Percentiles rank a stretch among this genome's conserved stretches.
Conservation (phyloP, 2,329 filamentous ascomycete species). For the Lachnellula hyalina region DNA sequence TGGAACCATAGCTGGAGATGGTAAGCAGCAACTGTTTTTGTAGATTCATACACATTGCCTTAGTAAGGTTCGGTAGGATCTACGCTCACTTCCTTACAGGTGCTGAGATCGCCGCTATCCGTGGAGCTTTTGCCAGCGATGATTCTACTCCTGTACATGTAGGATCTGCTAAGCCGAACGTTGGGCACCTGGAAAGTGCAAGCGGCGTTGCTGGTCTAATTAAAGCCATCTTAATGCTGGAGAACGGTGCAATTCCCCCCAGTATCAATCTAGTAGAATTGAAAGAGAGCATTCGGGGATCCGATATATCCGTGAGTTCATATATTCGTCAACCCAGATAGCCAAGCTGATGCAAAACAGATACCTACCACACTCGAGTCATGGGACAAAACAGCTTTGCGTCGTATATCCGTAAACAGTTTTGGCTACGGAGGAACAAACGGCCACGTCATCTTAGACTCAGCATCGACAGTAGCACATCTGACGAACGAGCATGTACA, state of each 20-base stretch:
- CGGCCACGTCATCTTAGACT: slow-evolving; percentile 36
- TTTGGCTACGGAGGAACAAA: slow-evolving; percentile 46
- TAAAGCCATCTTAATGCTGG: slow-evolving; percentile 12
- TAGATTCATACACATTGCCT: no score
- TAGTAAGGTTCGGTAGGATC: neutral
- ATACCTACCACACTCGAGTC: neutral
- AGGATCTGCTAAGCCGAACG: slow-evolving; percentile 15
- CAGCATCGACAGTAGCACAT: neutral
- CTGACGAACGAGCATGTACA: neutral
- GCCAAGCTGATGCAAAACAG: no score
- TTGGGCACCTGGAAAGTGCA: slow-evolving; percentile 19
- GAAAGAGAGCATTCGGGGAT: slow-evolving; percentile 25
- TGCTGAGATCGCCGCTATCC: neutral
- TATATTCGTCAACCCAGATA: no score
- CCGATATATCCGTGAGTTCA: neutral
- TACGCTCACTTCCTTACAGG: neutral
- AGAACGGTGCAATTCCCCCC: slow-evolving; percentile 17
- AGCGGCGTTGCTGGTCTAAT: slow-evolving; percentile 18
- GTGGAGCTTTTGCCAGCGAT: neutral
- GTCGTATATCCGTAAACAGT: slow-evolving; percentile 15
- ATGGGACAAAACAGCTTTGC: neutral
- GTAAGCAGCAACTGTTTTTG: no score
- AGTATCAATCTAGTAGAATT: slow-evolving; percentile 24
- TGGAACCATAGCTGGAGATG: slow-evolving; percentile 8
- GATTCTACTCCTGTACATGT: neutral